Evolutionary conservation across 2,329 filamentous ascomycete genomes (phyloP).

Genomic region (Cercospora sp.): DNA sequence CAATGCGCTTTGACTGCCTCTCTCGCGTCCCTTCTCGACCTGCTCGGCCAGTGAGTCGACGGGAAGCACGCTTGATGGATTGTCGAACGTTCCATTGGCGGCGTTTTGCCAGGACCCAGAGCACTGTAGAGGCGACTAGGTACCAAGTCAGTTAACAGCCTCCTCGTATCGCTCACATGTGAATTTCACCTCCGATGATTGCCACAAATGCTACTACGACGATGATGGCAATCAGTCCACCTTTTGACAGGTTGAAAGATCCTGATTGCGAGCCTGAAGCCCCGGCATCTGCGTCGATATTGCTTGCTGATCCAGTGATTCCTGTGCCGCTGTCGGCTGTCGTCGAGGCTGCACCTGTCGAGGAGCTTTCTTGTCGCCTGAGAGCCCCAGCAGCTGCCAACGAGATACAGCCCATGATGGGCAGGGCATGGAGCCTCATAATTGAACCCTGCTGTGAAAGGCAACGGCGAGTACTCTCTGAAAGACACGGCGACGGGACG

Average conservation of each 20-base stretch:
- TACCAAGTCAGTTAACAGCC: neutral
- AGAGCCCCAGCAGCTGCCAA: conserved; percentile 6
- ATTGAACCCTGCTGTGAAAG: conserved; percentile 2
- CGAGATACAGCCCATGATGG: neutral
- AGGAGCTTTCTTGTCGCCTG: conserved; percentile 8
- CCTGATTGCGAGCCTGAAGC: conserved; percentile 61
- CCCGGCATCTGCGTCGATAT: conserved; percentile 52
- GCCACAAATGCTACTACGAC: conserved; percentile 66
- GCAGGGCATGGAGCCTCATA: conserved; percentile 7
- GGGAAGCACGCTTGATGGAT: conserved; percentile 65
- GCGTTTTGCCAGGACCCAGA: conserved; percentile 82
- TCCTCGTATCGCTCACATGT: neutral
- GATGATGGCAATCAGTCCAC: conserved; percentile 72
- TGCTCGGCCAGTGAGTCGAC: conserved; percentile 47
- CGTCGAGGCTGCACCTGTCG: neutral
- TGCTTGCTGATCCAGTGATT: conserved; percentile 13
- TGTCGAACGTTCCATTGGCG: conserved; percentile 78
- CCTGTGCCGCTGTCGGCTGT: neutral
- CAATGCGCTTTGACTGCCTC: conserved; percentile 28
- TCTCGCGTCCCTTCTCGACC: conserved; percentile 12
- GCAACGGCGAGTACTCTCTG: neutral
- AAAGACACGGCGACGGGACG: neutral
- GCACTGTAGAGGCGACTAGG: conserved; percentile 64
- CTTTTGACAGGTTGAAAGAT: conserved; percentile 64
- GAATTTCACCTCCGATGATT: conserved; percentile 63